Percentiles rank a stretch among this genome's conserved stretches.
phyloP scores from a whole-genome alignment of 2,329 filamentous ascomycete genomes.

The Colletotrichum australisinense region DNA sequence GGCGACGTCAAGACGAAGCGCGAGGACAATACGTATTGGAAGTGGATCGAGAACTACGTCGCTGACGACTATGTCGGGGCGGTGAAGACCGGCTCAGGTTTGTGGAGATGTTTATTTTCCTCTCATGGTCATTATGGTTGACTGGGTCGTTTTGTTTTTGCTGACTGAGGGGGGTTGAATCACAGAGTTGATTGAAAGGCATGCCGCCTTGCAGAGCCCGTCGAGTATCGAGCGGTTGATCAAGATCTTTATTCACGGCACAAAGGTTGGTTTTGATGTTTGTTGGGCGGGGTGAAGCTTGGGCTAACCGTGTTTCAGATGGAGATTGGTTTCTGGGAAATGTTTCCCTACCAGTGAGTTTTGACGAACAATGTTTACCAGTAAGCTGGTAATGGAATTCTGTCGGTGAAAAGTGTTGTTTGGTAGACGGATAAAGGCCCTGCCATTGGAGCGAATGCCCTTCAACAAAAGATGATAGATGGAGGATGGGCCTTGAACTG shows the following conservation, averaged over 20 bases:
- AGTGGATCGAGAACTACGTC: slow-evolving; percentile 92
- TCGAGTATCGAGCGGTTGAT: slow-evolving; percentile 84
- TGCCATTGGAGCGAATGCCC: not conserved
- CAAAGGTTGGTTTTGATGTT: slow-evolving; percentile 68
- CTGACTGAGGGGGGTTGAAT: not conserved
- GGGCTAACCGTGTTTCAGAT: slow-evolving; percentile 48
- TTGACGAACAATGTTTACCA: not conserved
- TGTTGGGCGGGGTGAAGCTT: not conserved
- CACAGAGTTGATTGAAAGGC: slow-evolving; percentile 78
- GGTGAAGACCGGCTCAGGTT: slow-evolving; percentile 77
- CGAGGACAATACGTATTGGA: slow-evolving; percentile 82
- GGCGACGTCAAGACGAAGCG: slow-evolving; percentile 69
- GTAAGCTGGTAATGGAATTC: not conserved
- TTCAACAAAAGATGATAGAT: not conserved
- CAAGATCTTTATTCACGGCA: slow-evolving; percentile 87
- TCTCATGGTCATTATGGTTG: not conserved
- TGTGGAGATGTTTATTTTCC: slow-evolving; percentile 41
- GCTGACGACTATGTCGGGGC: slow-evolving; percentile 82
- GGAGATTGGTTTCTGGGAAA: slow-evolving; percentile 67
- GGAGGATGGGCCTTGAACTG: not conserved
- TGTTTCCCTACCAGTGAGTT: slow-evolving; percentile 54
- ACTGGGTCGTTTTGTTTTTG: not conserved
- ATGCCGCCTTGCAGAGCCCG: slow-evolving; percentile 79
- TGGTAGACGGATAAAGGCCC: not conserved
- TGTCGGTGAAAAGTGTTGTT: not conserved